Evolutionary conservation across 2,329 filamentous ascomycete species (phyloP), one percentile per base, ranked within the genome.

Genomic region (Aspergillus sp.): DNA sequence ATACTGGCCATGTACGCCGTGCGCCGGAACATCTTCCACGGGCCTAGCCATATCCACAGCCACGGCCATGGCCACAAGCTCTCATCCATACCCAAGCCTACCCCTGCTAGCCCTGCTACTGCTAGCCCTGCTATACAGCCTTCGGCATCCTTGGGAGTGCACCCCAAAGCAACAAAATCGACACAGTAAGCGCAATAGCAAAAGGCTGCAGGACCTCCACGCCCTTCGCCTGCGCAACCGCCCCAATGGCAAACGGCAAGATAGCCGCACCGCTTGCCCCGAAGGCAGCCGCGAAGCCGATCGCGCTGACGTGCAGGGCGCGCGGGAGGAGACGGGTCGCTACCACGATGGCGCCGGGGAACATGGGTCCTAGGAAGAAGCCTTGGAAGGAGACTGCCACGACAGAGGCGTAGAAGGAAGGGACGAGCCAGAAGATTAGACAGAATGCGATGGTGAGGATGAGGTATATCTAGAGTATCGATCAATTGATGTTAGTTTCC

Each of bases 361-460:
- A 95, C 19, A 95, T 73, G 0, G 91, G 90, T 0, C 90, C 91
- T 0, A 93, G 80, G 67, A 93, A 91, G 79, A 93, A 90, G 0
- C 91, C 91, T 58, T 91, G 81, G 0, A 93, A 74, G 0, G 84
- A 80, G 21, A 92, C 88, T 25, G 89, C 87, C 14, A 92, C 79
- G 8, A 89, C 86, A 0, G 88, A 90, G 27, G 89, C 87, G 59
- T 89, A 82, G 69, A 93, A 91, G 56, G 85, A 84, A 0, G 90
- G 90, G 0, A 95, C 87, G 4, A 93, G 84, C 90, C 90, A 95
- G 77, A 93, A 91, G 58, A 93, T 73, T 2, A 95, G 76, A 68
- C 91, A 82, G 31, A 91, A 79, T 0, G 67, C 84, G 52, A 91
- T 83, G 14, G 84, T 82, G 9, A 87, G 69, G 3, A 83, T 66